A percentile compares a stretch with the other conserved stretches of the same genome.
These are phyloP conservation scores for Gracilariopsis chorda DNA, from an alignment of 23 red algal species.

Conservation along the genomic window DNA sequence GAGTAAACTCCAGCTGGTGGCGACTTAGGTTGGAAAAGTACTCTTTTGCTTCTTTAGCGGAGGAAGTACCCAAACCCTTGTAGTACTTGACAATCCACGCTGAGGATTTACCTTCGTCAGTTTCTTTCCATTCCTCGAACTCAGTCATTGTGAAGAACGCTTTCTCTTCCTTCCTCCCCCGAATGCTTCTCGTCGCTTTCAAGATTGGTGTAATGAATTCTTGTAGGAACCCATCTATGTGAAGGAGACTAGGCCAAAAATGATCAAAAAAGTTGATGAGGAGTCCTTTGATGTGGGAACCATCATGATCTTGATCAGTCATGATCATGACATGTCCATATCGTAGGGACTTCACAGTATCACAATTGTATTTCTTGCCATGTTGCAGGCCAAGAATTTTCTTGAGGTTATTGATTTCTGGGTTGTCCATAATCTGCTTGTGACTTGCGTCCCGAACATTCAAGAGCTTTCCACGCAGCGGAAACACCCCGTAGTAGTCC, in stretches of 20 bases:
- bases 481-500: constrained; percentile 98
- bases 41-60: constrained; percentile 74
- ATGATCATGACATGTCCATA: constrained; percentile 98
- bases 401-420: constrained; percentile 87
- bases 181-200: constrained; percentile 45
- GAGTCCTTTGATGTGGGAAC: constrained; percentile 98
- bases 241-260: constrained; percentile 94
- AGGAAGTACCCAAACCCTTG: constrained; percentile 96
- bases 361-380: constrained; percentile 62
- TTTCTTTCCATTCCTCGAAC: constrained; percentile 66
- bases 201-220: constrained; percentile 99
- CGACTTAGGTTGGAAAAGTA: constrained; percentile 90
- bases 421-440: constrained; percentile 97
- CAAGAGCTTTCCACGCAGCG: constrained; percentile 95
- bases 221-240: constrained; percentile 82
- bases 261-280: constrained; percentile 97
- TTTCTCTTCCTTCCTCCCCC: background rate
- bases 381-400: constrained; percentile 97
- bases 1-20: constrained; percentile 74
- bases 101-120: constrained; percentile 3
- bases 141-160: constrained; percentile 94
- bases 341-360: constrained; percentile 81
- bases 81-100: constrained; percentile 97
- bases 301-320: constrained; percentile 99
- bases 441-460: constrained; percentile 97